Evolutionary conservation across 148 eudicot genomes (phyloP), one percentile per base, ranked within the genome.

Genomic region (Camellia sinensis): DNA sequence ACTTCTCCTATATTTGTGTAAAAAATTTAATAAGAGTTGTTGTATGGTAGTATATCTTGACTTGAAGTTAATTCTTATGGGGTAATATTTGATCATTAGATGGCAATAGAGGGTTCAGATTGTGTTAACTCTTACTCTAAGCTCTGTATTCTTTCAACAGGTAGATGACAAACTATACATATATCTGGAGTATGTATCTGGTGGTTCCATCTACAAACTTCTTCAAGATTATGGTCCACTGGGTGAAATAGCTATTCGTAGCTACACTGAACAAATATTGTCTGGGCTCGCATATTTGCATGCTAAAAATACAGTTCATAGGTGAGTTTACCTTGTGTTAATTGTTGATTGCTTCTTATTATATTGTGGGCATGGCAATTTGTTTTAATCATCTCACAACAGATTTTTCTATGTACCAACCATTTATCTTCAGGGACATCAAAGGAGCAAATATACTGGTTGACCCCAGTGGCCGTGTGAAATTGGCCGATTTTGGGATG

Each of bases 361-460:
- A 54, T 29, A 22, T 14, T 29, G 14, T 61, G 2, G 62, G 67
- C 44, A 7, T 74, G 6, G 12, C 40, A 22, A 40, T 71, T 13
- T 59, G 9, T 7, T 53, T 59, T 60, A 17, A 56, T 5, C 6
- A 59, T 80, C 11, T 74, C 68, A 18, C 29, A 73, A 22, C 46
- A 53, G 54, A 43, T 75, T 11, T 48, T 50, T 22, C 71, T 73
- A 50, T 46, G 74, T 68, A 21, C 59, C 41, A 40, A 10, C 74
- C 54, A 22, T 60, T 74, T 84, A 6, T 71, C 21, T 63, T 72
- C 87, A 91, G 95, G 83, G 95, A 91, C 78, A 88, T 91, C 45
- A 91, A 91, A 86, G 92, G 95, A 73, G 95, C 95, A 76, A 91
- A 91, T 84, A 87, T 91, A 76, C 89, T 91, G 61, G 95, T 90